A percentile compares a stretch with the other conserved stretches of the same genome.
phyloP scores from a whole-genome alignment of 2,329 filamentous ascomycete species.

The Westerdykella sp. region DNA sequence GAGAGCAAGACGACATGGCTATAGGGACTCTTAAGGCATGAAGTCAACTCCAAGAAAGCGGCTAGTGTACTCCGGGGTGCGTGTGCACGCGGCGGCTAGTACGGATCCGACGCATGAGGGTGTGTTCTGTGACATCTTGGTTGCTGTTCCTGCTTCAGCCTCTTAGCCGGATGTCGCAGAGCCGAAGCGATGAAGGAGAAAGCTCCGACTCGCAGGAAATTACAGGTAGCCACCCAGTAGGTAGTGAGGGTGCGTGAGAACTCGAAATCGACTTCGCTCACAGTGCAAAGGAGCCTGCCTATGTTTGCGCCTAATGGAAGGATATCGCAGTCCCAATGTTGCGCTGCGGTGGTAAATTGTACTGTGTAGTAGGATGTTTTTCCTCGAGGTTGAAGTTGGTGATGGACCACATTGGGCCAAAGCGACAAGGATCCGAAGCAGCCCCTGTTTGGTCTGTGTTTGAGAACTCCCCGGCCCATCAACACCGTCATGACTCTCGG shows the following conservation, averaged over 20 bases:
- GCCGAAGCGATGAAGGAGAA: constrained; percentile 13
- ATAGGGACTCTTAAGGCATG: constrained; percentile 36
- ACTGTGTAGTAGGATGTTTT: background rate
- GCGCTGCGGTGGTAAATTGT: constrained; percentile 1
- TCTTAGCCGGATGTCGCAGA: constrained; percentile 17
- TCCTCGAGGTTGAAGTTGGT: constrained; percentile 2
- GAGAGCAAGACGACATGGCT: constrained; percentile 31
- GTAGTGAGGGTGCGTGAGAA: too few species aligned
- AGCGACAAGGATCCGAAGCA: constrained; percentile 25
- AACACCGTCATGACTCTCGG: constrained; percentile 10
- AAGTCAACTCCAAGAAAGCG: constrained; percentile 17
- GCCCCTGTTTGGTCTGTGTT: constrained; percentile 31
- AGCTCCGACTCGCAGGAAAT: too few species aligned
- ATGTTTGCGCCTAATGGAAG: too few species aligned
- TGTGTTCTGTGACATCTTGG: constrained; percentile 31
- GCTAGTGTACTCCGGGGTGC: constrained; percentile 21
- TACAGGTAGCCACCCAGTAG: too few species aligned
- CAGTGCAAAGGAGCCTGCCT: too few species aligned
- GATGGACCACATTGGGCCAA: background rate
- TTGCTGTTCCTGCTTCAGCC: constrained; percentile 35
- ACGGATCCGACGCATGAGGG: constrained; percentile 28
- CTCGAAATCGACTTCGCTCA: too few species aligned
- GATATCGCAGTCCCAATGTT: background rate
- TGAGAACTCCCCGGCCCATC: constrained; percentile 26
- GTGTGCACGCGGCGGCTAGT: constrained; percentile 23